A percentile compares a stretch with the other conserved stretches of the same genome.
These are phyloP conservation scores for Fagus crenata DNA, from an alignment of 306 rosid species.

Conservation along the genomic window DNA sequence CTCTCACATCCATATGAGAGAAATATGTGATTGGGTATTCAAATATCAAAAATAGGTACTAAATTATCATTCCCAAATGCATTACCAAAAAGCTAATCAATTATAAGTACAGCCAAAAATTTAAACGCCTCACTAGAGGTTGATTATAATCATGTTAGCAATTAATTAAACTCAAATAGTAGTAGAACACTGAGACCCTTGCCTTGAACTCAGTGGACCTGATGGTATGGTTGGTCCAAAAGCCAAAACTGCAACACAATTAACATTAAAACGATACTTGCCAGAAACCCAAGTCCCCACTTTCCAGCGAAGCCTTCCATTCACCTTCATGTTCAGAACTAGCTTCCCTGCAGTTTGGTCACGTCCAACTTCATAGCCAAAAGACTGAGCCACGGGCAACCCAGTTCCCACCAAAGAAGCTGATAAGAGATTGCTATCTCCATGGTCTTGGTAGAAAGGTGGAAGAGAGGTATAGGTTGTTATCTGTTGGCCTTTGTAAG, in stretches of 20 bases:
- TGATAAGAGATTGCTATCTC: slow-evolving; percentile 63
- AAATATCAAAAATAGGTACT: too few species aligned
- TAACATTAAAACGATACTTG: slow-evolving; percentile 59
- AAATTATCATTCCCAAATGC: slow-evolving; percentile 8
- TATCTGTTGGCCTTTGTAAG: slow-evolving; percentile 75
- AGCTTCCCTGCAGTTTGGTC: slow-evolving; percentile 73
- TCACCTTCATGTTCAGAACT: slow-evolving; percentile 52
- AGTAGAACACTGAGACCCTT: slow-evolving; percentile 73
- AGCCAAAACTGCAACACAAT: slow-evolving; percentile 66
- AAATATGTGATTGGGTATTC: too few species aligned
- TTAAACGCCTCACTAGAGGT: slow-evolving; percentile 10
- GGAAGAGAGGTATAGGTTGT: slow-evolving; percentile 62
- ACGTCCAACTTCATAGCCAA: slow-evolving; percentile 66
- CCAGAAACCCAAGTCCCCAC: slow-evolving; percentile 96
- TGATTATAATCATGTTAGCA: slow-evolving; percentile 1
- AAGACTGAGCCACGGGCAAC: slow-evolving; percentile 72
- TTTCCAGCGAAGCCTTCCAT: slow-evolving; percentile 82
- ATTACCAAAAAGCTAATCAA: slow-evolving; percentile 40
- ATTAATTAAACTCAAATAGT: slow-evolving; percentile 35
- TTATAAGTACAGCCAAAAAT: background rate
- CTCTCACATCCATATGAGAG: too few species aligned
- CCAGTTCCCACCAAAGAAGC: slow-evolving; percentile 60
- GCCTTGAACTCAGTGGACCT: slow-evolving; percentile 54
- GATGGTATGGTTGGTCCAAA: slow-evolving; percentile 55
- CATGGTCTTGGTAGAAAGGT: slow-evolving; percentile 72